phyloP scores from a whole-genome alignment of 768 basidiomycete species.

The Pholiota conissans region DNA sequence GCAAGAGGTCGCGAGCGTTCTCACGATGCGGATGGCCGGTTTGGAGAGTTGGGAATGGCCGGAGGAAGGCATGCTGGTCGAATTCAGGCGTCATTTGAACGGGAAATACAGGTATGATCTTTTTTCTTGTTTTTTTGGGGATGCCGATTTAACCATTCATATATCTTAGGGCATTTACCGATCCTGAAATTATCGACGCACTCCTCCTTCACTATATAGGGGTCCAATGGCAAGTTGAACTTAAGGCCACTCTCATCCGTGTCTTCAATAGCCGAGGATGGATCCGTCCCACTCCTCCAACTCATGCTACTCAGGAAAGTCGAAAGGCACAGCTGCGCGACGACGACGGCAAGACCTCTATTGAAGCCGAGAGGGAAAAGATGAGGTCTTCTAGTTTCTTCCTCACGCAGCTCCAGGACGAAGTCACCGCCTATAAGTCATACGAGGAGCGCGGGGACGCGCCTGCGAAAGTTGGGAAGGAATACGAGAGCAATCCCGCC shows the following conservation, averaged over 20 bases:
- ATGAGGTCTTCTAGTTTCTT: slow-evolving; percentile 30
- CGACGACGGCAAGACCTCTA: slow-evolving; percentile 17
- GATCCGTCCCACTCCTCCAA: slow-evolving; percentile 24
- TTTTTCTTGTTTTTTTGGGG: no score
- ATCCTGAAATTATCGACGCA: slow-evolving; percentile 47
- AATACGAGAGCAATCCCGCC: slow-evolving; percentile 14
- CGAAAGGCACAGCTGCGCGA: slow-evolving; percentile 20
- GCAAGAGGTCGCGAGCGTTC: slow-evolving; percentile 41
- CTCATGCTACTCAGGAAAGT: slow-evolving; percentile 16
- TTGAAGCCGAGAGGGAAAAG: slow-evolving; percentile 26
- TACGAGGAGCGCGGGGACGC: slow-evolving; percentile 28
- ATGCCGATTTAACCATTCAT: background rate
- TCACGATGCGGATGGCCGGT: slow-evolving; percentile 44
- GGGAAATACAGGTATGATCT: slow-evolving; percentile 48
- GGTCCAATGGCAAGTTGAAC: slow-evolving; percentile 38
- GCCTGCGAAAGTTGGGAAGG: slow-evolving; percentile 11
- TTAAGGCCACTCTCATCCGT: slow-evolving; percentile 30
- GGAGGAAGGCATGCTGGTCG: slow-evolving; percentile 36
- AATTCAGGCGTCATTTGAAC: slow-evolving; percentile 47
- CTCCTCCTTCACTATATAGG: slow-evolving; percentile 46
- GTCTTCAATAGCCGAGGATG: slow-evolving; percentile 37
- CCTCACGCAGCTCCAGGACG: slow-evolving; percentile 32
- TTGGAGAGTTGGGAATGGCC: slow-evolving; percentile 47
- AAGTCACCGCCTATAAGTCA: slow-evolving; percentile 9
- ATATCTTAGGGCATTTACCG: slow-evolving; percentile 46